Conservation (phyloP, 768 basidiomycete genomes). For the Hygrophorus russula region DNA sequence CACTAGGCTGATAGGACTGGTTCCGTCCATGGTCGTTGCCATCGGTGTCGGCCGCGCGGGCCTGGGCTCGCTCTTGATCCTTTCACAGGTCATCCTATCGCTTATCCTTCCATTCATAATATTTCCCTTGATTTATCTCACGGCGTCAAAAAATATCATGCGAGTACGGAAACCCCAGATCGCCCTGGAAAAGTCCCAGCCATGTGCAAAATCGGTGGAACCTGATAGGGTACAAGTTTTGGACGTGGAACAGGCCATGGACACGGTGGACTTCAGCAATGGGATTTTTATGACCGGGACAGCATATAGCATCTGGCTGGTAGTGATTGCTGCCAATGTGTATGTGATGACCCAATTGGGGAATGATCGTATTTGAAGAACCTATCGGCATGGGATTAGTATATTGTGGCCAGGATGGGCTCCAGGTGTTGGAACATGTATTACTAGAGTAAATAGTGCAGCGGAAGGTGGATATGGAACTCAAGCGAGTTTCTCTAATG, state of each 20-base stretch:
- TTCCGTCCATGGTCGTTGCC: constrained; percentile 77
- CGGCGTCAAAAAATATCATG: constrained; percentile 66
- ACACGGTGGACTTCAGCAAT: constrained; percentile 52
- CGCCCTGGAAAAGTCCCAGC: neutral
- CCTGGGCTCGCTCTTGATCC: constrained; percentile 71
- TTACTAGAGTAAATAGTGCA: neutral
- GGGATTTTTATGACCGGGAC: constrained; percentile 36
- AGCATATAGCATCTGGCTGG: constrained; percentile 49
- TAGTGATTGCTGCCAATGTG: constrained; percentile 60
- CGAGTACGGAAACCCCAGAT: constrained; percentile 34
- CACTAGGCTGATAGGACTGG: constrained; percentile 71
- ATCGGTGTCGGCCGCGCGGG: constrained; percentile 58
- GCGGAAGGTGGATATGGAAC: neutral
- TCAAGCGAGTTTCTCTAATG: constrained; percentile 40
- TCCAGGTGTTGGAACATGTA: neutral
- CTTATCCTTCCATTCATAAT: constrained; percentile 79
- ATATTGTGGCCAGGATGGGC: neutral
- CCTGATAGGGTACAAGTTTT: neutral
- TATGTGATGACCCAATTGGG: constrained; percentile 63
- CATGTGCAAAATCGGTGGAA: neutral
- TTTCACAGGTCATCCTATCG: constrained; percentile 74
- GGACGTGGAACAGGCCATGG: constrained; percentile 17
- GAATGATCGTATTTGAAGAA: constrained; percentile 19
- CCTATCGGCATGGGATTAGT: neutral
- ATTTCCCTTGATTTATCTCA: constrained; percentile 72